Evolutionary conservation across 768 basidiomycete species (phyloP), one percentile per base, ranked within the genome.

Genomic region (Suillus fuscotomentosus): DNA sequence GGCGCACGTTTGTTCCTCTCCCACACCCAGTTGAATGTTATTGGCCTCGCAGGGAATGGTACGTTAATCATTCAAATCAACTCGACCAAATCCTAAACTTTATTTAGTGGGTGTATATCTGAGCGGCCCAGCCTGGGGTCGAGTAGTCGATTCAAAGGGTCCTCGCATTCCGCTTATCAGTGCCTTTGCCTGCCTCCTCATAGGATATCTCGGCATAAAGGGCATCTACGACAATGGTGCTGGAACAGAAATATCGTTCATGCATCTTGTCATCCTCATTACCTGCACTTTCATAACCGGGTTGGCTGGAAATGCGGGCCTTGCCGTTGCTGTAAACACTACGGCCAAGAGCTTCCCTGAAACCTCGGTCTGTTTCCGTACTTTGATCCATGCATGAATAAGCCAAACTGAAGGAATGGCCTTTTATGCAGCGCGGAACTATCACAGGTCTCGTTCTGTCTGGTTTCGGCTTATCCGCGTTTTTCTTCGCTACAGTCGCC

Each of bases 391-490:
- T n/a, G 20, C 41, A 54, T 22, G 20, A 20, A 4, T 17, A 27
- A 20, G 34, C 20, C 24, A 31, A 62, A 11, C 59, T 62, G 59
- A 20, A 17, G 11, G 41, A 57, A 43, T 64, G 61, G 6, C 5
- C 13, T 50, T 22, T 27, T 50, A 36, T 59, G 34, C 55, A 93
- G 90, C 83, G 94, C 22, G 94, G 89, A 13, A 87, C 87, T 0
- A 84, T 87, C 10, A 92, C 90, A 0, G 89, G 90, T 2, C 73
- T 94, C 10, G 94, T 95, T 41, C 76, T 95, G 22, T 92, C 93
- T 0, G 95, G 93, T 39, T 95, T 93, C 67, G 95, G 95, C 0
- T 85, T 98, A 17, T 95, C 93, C 0, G 95, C 95, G 0, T 97
- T 97, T 80, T 81, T 92, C 66, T 97, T 96, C 77, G 91, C 92